Evolutionary conservation across 2,329 filamentous ascomycete genomes (phyloP), one percentile per base, ranked within the genome.

Genomic region (Arachnomyces sp.): DNA sequence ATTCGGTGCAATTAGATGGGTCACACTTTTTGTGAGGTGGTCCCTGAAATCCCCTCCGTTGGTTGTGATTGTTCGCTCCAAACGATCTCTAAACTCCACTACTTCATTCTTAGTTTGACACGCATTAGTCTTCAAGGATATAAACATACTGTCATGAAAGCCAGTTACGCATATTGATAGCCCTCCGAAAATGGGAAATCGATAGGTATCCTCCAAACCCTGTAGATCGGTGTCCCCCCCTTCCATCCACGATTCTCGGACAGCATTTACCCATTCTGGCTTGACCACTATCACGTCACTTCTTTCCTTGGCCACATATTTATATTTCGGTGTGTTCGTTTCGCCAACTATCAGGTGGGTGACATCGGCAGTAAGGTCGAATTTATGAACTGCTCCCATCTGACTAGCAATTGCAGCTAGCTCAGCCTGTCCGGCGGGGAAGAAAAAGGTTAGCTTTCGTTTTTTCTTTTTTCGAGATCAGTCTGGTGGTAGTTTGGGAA

Each of bases 301-400:
- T 38, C 92, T 78, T 60, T 90, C 84, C 57, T 82, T 86, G 39
- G 90, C 92, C 55, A 96, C 90, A 71, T 94, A 95, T 61, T 82
- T 84, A 66, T 98, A 98, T 63, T 98, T 98, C 36, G 84, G 79
- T 1, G 90, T 96, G 59, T 90, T 78, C 54, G 87, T 84, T 54
- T 85, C 82, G 60, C 89, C 92, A 46, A 95, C 86, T 47, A 98
- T 77, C 34, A 98, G 79, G 67, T 98, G 92, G 4, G 92, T 96
- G 35, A 94, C 87, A 61, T 95, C 87, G 42, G 85, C 86, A n/a
- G 89, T 96, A 33, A 98, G 78, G 61, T 98, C 89, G 62, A 88
- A 84, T 54, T 85, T 88, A 72, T 94, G 85, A 44, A 76, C 65
- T 37, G 89, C 92, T 49, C 92, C 92, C 71, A 98, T 87, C 57